Base-by-base conservation (phyloP, 495 filamentous ascomycete genomes). In the Clohesyomyces aquaticus region DNA sequence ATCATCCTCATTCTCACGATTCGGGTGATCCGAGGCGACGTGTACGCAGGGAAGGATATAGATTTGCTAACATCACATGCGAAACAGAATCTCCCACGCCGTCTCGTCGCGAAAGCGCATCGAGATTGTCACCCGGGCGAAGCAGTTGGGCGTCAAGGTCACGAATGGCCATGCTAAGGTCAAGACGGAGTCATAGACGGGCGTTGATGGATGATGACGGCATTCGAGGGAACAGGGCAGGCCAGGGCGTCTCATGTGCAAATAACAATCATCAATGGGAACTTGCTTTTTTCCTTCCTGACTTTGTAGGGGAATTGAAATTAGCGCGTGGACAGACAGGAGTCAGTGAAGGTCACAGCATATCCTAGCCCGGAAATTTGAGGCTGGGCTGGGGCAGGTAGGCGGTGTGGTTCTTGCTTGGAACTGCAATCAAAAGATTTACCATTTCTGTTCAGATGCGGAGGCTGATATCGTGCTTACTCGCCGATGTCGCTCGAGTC, bases 151-250 rank as follows among this genome's bases (percentile, higher is more conserved):
- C 72, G 94, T 98, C 75, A 98, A 98, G 88, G 92, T 98, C 77
- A 98, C 94, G 77, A 98, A 98, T 83, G 80, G 91, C 78, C 96
- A 96, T 88, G 95, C 93, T 74, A 92, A 91, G 83, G 90, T 98
- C 77, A 95, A 93, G 69, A 94, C 91, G 70, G 95, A 98, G 85
- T 88, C 93, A 74, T 98, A 93, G 87, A 64, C 21, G 18, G 12
- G 18, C 19, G 25, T 35, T 25, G n/a, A n/a, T n/a, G n/a, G n/a
- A n/a, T n/a, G n/a, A n/a, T n/a, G n/a, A n/a, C n/a, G n/a, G n/a
- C n/a, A n/a, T 60, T 49, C 59, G 46, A 41, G 28, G 54, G 58
- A 18, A 21, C 26, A 4, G 50, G 25, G 3, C 25, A 45, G 66
- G 58, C 23, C 51, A 59, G n/a, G 55, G 58, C 63, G 63, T 56